Conservation (phyloP, 139 green algal genomes). For the Desmodesmus armatus region DNA sequence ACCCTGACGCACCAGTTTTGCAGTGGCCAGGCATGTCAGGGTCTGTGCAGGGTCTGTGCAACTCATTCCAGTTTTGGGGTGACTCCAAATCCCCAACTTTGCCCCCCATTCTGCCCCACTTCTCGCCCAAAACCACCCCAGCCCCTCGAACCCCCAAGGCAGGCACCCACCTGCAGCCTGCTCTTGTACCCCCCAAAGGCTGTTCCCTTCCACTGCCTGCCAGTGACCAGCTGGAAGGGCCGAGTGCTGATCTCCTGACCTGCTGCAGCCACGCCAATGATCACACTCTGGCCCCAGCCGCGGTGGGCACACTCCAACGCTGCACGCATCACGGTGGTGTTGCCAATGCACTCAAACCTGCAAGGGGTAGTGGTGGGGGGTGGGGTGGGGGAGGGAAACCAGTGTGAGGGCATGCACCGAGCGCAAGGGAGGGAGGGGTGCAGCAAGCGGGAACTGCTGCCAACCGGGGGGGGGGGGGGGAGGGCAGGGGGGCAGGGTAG, state of each 20-base stretch:
- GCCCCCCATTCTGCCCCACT: neutral
- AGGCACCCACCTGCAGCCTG: constrained; percentile 67
- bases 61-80: too few relatives aligned
- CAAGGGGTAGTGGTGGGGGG: too few relatives aligned
- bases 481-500: too few relatives aligned
- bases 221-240: constrained; percentile 98
- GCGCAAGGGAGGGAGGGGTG: too few relatives aligned
- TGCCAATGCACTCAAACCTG: constrained; percentile 88
- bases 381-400: too few relatives aligned
- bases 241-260: constrained; percentile 93
- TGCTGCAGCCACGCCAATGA: constrained; percentile 90
- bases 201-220: constrained; percentile 92
- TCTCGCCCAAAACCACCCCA: neutral
- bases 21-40: neutral
- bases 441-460: too few relatives aligned
- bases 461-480: too few relatives aligned
- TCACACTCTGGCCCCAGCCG: constrained; percentile 85
- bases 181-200: constrained; percentile 97
- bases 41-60: neutral
- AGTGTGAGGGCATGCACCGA: too few relatives aligned
- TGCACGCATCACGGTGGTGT: constrained; percentile 93
- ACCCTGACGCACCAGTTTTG: neutral
- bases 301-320: constrained; percentile 95
- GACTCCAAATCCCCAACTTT: too few relatives aligned
- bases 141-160: neutral